Base-by-base conservation (phyloP, 2,329 filamentous ascomycete genomes). In the Penicillium janthinellum region DNA sequence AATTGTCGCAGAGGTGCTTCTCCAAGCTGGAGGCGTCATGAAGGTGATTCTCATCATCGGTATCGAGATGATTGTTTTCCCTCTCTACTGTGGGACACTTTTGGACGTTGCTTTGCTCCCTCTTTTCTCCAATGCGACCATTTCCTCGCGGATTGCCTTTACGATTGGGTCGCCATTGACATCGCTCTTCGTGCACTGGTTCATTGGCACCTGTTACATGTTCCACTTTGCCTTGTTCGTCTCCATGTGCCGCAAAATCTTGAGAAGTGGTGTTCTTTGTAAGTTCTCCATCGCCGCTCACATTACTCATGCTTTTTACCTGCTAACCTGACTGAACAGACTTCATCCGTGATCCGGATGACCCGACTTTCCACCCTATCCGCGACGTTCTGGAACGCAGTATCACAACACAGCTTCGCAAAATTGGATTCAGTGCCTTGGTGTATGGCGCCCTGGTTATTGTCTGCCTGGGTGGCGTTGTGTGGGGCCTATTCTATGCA, bases 201-300 rank as follows among this genome's bases (percentile, higher is more conserved):
- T 99, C 72, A 89, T 97, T 58, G 95, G 95, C 51, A 99, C 95
- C 3, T 96, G 93, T 64, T 99, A 99, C 77, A 99, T 99, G 96
- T 99, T 99, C 79, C 95, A 99, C 74, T 99, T 99, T 74, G 95
- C 95, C 5, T 84, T 99, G 3, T 99, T 99, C 73, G 95, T 99
- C 17, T 96, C 93, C 58, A 98, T 99, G 93, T 99, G 95, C 77
- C 89, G 95, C 63, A 97, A 96, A 79, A 96, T 98, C 60, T 91
- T 99, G 89, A 89, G 95, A 64, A 92, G 88, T 67, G 95, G 95
- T 54, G 95, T 99, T 42, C 82, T 99, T 60, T 98, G 89, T 91
- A 82, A 84, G 88, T 83, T 47, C 34, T 25, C 44, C 22, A 52
- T 44, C 11, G 44, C 10, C 17, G 47, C 1, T 1, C 4, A 28